phyloP scores from a whole-genome alignment of 306 rosid genomes.

The Vicia faba region DNA sequence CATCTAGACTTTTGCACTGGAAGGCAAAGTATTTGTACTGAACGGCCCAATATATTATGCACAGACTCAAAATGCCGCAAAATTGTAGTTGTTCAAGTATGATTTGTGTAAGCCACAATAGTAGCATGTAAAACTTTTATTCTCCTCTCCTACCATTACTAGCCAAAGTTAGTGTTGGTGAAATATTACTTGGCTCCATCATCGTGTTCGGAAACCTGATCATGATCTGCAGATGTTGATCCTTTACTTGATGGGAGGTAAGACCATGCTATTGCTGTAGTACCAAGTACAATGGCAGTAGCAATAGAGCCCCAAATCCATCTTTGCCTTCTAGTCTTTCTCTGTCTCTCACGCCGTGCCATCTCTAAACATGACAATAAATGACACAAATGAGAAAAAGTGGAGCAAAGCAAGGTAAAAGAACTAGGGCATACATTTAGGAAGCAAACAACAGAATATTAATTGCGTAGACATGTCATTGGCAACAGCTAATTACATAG shows the following conservation, averaged over 20 bases:
- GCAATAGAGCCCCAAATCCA: constrained; percentile 94
- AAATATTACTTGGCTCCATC: constrained; percentile 48
- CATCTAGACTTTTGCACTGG: constrained; percentile 37
- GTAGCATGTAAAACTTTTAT: constrained; percentile 53
- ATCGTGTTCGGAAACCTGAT: constrained; percentile 46
- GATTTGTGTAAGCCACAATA: constrained; percentile 48
- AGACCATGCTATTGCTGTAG: constrained; percentile 78
- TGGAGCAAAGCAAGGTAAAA: neutral
- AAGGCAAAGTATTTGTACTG: constrained; percentile 32
- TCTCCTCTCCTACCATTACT: constrained; percentile 48
- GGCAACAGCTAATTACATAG: constrained; percentile 5
- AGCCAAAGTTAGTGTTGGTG: constrained; percentile 39
- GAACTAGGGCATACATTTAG: constrained; percentile 20
- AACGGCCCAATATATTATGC: constrained; percentile 39
- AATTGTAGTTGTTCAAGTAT: constrained; percentile 45
- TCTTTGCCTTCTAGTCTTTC: constrained; percentile 66
- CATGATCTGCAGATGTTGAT: constrained; percentile 41
- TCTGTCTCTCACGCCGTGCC: constrained; percentile 78
- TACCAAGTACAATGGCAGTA: constrained; percentile 61
- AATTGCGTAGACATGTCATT: neutral
- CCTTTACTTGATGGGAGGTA: constrained; percentile 60
- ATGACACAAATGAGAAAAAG: constrained; percentile 28
- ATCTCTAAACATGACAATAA: constrained; percentile 52
- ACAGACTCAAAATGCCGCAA: constrained; percentile 51
- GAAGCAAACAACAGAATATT: constrained; percentile 17